These are phyloP conservation scores for Irpex sp. DNA, from an alignment of 1,284 basidiomycete species.

Conservation along the genomic window DNA sequence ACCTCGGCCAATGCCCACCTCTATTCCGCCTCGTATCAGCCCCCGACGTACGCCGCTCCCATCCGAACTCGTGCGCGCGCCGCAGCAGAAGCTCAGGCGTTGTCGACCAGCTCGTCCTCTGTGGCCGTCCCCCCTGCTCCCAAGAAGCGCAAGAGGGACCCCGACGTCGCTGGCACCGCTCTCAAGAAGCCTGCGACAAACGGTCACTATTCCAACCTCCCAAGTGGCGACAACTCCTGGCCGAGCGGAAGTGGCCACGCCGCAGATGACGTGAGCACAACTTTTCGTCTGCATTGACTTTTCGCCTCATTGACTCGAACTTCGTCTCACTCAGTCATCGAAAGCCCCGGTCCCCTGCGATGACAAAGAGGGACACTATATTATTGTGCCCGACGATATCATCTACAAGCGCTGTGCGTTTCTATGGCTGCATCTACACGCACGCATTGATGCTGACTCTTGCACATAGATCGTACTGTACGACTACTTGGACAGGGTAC, in stretches of 20 bases:
- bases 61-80: conserved; percentile 78
- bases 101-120: conserved; percentile 64
- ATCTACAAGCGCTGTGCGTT: conserved; percentile 76
- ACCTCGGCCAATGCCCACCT: conserved; percentile 52
- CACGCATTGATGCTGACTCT: conserved; percentile 19
- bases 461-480: conserved; percentile 77
- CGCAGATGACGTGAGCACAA: conserved; percentile 57
- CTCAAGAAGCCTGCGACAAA: conserved; percentile 54
- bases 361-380: conserved; percentile 94
- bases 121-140: conserved; percentile 50
- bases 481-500: conserved; percentile 94
- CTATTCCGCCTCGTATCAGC: conserved; percentile 75
- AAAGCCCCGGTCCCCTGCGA: conserved; percentile 73
- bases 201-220: conserved; percentile 42
- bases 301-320: conserved; percentile 24
- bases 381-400: conserved; percentile 86
- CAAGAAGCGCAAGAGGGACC: conserved; percentile 78
- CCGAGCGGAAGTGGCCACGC: conserved; percentile 56
- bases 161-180: conserved; percentile 60
- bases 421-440: conserved; percentile 8
- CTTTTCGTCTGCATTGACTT: conserved; percentile 13
- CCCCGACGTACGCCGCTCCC: conserved; percentile 66
- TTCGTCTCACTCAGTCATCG: conserved; percentile 40
- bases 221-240: conserved; percentile 55
- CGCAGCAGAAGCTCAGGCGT: conserved; percentile 74